A percentile compares a stretch with the other conserved stretches of the same genome.
Evolutionary conservation across 192 early-diverging fungal genomes (phyloP).

Genomic region (Gryganskiella cystojenkinii): DNA sequence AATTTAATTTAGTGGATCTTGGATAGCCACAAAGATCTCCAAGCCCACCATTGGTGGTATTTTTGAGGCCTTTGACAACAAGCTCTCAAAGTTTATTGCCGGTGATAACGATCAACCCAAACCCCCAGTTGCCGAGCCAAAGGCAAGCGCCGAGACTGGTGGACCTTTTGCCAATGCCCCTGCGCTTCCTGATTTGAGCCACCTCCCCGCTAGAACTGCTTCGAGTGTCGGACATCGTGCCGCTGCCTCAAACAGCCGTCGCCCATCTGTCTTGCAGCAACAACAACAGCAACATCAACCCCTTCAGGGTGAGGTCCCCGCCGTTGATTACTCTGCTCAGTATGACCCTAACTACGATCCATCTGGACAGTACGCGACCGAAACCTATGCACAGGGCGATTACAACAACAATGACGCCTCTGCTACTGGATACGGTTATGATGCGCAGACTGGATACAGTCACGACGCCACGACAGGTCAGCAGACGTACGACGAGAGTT

Average conservation of each 20-base stretch:
- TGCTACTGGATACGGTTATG: slow-evolving; percentile 9
- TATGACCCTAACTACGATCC: slow-evolving; percentile 14
- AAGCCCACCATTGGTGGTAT: slow-evolving; percentile 67
- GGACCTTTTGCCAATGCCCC: slow-evolving; percentile 48
- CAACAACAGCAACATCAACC: no score
- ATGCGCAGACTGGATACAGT: no score
- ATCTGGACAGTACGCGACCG: slow-evolving; percentile 11
- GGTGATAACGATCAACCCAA: slow-evolving; percentile 59
- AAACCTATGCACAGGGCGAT: slow-evolving; percentile 11
- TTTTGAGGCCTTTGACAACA: slow-evolving; percentile 67
- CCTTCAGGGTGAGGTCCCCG: neutral
- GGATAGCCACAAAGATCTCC: slow-evolving; percentile 59
- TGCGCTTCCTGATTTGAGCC: slow-evolving; percentile 37
- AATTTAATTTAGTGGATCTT: slow-evolving; percentile 27
- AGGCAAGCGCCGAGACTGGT: slow-evolving; percentile 13
- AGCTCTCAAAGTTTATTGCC: slow-evolving; percentile 69
- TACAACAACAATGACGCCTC: neutral
- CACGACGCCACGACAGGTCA: neutral
- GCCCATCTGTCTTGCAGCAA: slow-evolving; percentile 3
- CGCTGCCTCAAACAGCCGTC: slow-evolving; percentile 8
- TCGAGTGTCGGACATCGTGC: neutral
- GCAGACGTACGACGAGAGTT: slow-evolving; percentile 5
- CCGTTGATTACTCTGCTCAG: neutral
- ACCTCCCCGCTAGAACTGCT: slow-evolving; percentile 23
- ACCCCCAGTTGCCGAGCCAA: slow-evolving; percentile 44